A percentile compares a stretch with the other conserved stretches of the same genome.
Evolutionary conservation across 345 rosid species (phyloP).

Genomic region (Populus davidiana): DNA sequence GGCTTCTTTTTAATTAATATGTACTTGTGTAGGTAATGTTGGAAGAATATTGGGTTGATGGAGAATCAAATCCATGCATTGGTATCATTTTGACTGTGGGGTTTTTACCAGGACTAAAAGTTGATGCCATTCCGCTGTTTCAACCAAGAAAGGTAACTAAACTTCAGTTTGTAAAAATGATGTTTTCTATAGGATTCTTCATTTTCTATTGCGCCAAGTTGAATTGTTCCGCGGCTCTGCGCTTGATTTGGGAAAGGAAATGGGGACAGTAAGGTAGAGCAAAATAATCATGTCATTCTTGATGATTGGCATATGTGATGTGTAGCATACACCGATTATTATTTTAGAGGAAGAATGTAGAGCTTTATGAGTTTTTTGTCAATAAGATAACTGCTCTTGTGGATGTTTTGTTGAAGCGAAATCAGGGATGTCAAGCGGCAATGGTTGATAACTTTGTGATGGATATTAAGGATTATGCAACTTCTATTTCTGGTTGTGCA

Average conservation of each 20-base stretch:
- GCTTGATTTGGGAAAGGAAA: background rate
- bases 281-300: no score
- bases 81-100: conserved; percentile 70
- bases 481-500: conserved; percentile 48
- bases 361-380: background rate
- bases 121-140: conserved; percentile 55
- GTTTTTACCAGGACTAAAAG: conserved; percentile 78
- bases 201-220: no score
- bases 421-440: conserved; percentile 36
- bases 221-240: background rate
- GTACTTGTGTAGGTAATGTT: conserved; percentile 38
- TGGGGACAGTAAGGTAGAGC: no score
- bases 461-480: conserved; percentile 50
- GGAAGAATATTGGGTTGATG: conserved; percentile 12
- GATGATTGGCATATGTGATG: background rate
- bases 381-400: conserved; percentile 7
- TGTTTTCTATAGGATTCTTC: background rate
- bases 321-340: background rate
- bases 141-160: conserved; percentile 32
- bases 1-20: no score
- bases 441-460: conserved; percentile 52
- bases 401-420: background rate
- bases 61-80: background rate
- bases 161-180: background rate
- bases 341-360: background rate